A percentile compares a stretch with the other conserved stretches of the same genome.
Conservation (phyloP, 495 filamentous ascomycete species). For the Tuber borchii region DNA sequence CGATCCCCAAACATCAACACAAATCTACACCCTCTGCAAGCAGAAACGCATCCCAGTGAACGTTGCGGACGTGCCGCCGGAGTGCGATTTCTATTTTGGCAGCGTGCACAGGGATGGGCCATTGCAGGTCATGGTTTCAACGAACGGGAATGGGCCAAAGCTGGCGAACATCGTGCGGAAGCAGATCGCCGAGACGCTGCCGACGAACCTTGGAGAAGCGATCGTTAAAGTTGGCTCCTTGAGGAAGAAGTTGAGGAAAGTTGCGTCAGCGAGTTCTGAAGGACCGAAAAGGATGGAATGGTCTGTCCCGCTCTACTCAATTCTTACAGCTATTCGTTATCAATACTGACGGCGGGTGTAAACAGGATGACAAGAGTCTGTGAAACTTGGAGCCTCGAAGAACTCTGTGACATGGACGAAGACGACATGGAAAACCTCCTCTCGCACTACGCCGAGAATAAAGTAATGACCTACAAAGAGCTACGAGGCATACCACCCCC, state of each 20-base stretch:
- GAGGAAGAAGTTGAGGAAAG: slow-evolving; percentile 66
- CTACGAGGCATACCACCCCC: slow-evolving; percentile 42
- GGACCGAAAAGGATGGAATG: slow-evolving; percentile 89
- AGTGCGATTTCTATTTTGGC: slow-evolving; percentile 98
- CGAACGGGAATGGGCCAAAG: slow-evolving; percentile 92
- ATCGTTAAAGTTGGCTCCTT: slow-evolving; percentile 75
- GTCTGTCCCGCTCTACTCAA: slow-evolving; percentile 46
- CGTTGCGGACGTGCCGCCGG: slow-evolving; percentile 91
- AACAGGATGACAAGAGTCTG: slow-evolving; percentile 81
- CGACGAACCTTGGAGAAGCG: slow-evolving; percentile 68
- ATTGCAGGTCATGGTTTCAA: slow-evolving; percentile 95
- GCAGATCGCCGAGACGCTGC: slow-evolving; percentile 71
- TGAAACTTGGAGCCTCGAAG: slow-evolving; percentile 76
- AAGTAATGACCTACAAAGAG: slow-evolving; percentile 48
- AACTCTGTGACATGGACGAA: slow-evolving; percentile 77
- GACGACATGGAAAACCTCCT: slow-evolving; percentile 75
- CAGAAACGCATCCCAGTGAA: slow-evolving; percentile 77
- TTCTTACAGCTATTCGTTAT: not conserved
- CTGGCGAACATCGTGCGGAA: slow-evolving; percentile 78
- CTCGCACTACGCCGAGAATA: slow-evolving; percentile 55
- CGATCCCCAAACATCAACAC: slow-evolving; percentile 75
- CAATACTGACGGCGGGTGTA: slow-evolving; percentile 1
- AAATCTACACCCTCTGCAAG: slow-evolving; percentile 89
- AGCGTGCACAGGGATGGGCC: slow-evolving; percentile 91
- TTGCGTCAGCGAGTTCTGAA: slow-evolving; percentile 65